Evolutionary conservation across 2,329 filamentous ascomycete species (phyloP), one percentile per base, ranked within the genome.

Genomic region (Curvularia spicifera): DNA sequence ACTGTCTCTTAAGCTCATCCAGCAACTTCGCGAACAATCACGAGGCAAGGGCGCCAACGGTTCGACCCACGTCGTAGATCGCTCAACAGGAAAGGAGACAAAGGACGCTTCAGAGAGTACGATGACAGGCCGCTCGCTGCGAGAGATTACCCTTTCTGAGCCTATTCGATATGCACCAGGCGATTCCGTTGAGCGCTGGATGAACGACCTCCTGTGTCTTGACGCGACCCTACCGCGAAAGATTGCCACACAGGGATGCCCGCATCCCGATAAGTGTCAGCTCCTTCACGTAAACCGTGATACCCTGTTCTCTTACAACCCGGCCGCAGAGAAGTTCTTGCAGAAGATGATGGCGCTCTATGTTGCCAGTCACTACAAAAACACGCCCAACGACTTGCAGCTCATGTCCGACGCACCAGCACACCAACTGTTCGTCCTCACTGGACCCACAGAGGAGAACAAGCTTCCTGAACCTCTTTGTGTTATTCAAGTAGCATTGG

Each of bases 321-420:
- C 93, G 2, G 92, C 98, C 20, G 96, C 95, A 2, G 95, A 99
- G 76, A 95, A 93, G 73, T 98, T 99, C 79, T 80, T 99, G 54
- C 95, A 99, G 76, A 93, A 97, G 70, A 97, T 99, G 92, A 94
- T 99, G 79, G 93, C 93, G 0, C 85, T 99, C 2, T 99, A 98
- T 70, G 96, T 99, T 28, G 93, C 95, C 28, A 96, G 92, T 68
- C 93, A 97, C 78, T 97, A 99, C 83, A 98, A 98, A 79, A 99
- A 99, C 79, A 92, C 93, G 0, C 95, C 95, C 0, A 96, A 99
- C 70, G 95, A 99, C 71, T 84, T 99, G n/a, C 95, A 98, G 76
- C 85, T 99, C 56, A 96, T 99, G 92, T 97, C 92, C 61, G 95
- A 99, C 78, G 95, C 95, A 0, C 95, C 95, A 1, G 94, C 95